Evolutionary conservation across 352 stramenopile genomes (phyloP).

Genomic region (Globisporangium abappressorium): DNA sequence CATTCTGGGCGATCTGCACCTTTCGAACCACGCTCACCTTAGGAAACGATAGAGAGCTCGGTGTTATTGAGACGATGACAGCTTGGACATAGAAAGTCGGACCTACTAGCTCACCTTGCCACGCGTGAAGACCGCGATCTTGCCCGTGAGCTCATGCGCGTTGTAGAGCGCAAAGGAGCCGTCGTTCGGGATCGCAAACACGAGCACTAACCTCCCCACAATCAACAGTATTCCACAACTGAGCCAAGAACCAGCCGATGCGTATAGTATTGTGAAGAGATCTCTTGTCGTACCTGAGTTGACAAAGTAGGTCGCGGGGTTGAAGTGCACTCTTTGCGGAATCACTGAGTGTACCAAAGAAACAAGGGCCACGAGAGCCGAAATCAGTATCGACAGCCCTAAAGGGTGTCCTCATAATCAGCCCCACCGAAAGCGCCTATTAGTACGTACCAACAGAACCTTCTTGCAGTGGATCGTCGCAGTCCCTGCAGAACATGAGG

Average conservation of each 20-base stretch:
- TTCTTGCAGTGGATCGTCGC: constrained; percentile 21
- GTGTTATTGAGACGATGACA: no score
- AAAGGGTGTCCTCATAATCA: neutral
- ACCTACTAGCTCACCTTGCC: constrained; percentile 4
- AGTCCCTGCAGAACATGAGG: constrained; percentile 26
- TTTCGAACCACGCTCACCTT: constrained; percentile 16
- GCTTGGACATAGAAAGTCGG: no score
- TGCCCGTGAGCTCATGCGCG: constrained; percentile 14
- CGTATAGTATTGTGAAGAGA: neutral
- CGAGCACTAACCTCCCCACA: constrained; percentile 3
- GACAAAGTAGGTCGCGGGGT: constrained; percentile 4
- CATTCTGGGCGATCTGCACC: constrained; percentile 10
- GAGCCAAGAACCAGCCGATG: no score
- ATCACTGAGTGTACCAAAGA: neutral
- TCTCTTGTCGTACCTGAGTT: constrained; percentile 8
- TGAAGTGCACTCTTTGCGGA: constrained; percentile 4
- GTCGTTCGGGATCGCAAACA: constrained; percentile 22
- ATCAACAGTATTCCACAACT: no score
- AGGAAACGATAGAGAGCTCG: no score
- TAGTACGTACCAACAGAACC: constrained; percentile 16
- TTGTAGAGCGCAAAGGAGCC: constrained; percentile 18
- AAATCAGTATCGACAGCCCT: neutral
- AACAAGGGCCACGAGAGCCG: neutral
- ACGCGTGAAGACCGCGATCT: constrained; percentile 18
- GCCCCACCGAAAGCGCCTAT: no score